Percentiles rank a stretch among this genome's conserved stretches.
These are phyloP conservation scores for Trametes cubensis DNA, from an alignment of 768 basidiomycete genomes.

Conservation along the genomic window DNA sequence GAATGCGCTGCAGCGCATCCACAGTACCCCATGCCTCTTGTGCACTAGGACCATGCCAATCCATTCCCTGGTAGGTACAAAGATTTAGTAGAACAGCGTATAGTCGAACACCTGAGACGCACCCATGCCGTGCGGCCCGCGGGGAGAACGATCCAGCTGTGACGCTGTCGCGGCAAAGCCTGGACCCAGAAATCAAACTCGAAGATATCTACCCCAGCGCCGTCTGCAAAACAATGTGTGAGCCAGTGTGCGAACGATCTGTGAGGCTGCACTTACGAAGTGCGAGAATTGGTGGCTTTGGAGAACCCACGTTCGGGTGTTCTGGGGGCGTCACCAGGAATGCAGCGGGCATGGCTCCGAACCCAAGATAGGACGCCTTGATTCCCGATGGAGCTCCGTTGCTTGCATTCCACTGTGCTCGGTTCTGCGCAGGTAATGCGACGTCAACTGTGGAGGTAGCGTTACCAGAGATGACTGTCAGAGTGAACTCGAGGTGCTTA, in stretches of 20 bases:
- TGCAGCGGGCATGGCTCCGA: slow-evolving; percentile 53
- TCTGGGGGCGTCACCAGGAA: slow-evolving; percentile 64
- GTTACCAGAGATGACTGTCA: slow-evolving; percentile 35
- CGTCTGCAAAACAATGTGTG: slow-evolving; percentile 52
- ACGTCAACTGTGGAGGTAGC: slow-evolving; percentile 36
- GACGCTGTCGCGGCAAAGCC: slow-evolving; percentile 57
- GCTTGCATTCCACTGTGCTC: slow-evolving; percentile 42
- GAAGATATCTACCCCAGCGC: slow-evolving; percentile 81
- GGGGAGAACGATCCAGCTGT: slow-evolving; percentile 80
- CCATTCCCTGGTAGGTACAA: slow-evolving; percentile 61
- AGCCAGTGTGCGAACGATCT: not conserved
- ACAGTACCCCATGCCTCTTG: slow-evolving; percentile 68
- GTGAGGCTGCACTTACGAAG: slow-evolving; percentile 51
- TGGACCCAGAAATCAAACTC: slow-evolving; percentile 59
- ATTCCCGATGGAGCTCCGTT: slow-evolving; percentile 40
- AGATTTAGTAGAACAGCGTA: too few species aligned
- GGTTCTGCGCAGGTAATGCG: slow-evolving; percentile 50
- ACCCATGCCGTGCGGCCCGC: slow-evolving; percentile 88
- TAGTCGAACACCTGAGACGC: too few species aligned
- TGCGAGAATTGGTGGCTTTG: slow-evolving; percentile 58
- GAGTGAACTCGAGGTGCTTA: slow-evolving; percentile 43
- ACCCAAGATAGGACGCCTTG: slow-evolving; percentile 61
- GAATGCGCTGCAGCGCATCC: slow-evolving; percentile 54
- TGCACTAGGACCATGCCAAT: slow-evolving; percentile 89
- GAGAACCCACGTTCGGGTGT: slow-evolving; percentile 31